A percentile compares a stretch with the other conserved stretches of the same genome.
Evolutionary conservation across 2,329 filamentous ascomycete genomes (phyloP).

Genomic region (Fusarium tanahbumbuense): DNA sequence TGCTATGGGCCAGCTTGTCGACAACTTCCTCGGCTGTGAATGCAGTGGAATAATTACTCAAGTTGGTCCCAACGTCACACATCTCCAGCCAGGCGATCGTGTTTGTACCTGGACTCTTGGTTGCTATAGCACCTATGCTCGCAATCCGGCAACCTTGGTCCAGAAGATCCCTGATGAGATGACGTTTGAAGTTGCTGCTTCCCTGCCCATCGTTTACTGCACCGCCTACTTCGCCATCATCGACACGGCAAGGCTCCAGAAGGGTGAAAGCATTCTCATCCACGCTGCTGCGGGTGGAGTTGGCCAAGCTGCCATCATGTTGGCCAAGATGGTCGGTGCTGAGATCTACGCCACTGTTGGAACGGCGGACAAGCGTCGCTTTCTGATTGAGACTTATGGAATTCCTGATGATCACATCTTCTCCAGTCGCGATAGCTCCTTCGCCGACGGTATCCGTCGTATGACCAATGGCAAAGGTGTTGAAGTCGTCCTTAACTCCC

Average conservation of each 20-base stretch:
- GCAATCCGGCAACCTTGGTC: background rate
- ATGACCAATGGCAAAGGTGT: slow-evolving; percentile 46
- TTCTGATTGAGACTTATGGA: slow-evolving; percentile 42
- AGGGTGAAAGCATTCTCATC: background rate
- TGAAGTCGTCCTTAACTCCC: slow-evolving; percentile 49
- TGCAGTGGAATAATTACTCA: background rate
- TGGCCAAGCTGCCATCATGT: background rate
- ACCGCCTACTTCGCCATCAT: background rate
- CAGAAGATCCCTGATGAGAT: background rate
- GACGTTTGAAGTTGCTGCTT: background rate
- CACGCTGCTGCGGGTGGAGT: slow-evolving; percentile 5
- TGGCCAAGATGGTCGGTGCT: background rate
- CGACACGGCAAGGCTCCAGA: background rate
- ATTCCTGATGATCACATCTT: slow-evolving; percentile 50
- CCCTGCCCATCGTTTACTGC: background rate
- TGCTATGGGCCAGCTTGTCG: slow-evolving; percentile 16
- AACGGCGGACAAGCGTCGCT: background rate
- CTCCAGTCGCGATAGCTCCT: background rate
- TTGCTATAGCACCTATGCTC: background rate
- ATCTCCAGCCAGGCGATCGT: background rate
- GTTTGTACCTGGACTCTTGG: slow-evolving; percentile 1
- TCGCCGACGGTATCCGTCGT: background rate
- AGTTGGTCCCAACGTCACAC: background rate
- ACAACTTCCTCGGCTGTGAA: slow-evolving; percentile 4
- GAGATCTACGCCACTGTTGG: slow-evolving; percentile 37